Evolutionary conservation across 805 yeast genomes (phyloP).

Genomic region (Candida railenensis): DNA sequence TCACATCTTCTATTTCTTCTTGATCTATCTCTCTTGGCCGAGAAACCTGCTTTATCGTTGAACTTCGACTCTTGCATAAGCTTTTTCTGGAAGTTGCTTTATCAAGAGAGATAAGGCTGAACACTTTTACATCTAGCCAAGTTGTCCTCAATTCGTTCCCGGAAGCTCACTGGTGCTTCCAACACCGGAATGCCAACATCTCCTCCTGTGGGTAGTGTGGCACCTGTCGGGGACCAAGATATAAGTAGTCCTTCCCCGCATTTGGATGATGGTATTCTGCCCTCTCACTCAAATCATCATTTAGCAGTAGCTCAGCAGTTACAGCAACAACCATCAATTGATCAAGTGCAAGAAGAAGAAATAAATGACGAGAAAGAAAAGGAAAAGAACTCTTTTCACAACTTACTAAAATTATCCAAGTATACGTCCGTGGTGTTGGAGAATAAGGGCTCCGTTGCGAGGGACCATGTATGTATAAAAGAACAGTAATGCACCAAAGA

Average conservation of each 20-base stretch:
- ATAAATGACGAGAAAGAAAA: background rate
- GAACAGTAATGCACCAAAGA: background rate
- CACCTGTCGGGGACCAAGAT: background rate
- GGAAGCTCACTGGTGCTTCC: background rate
- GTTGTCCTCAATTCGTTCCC: background rate
- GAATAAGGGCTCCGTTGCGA: slow-evolving; percentile 34
- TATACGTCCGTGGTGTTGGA: slow-evolving; percentile 15
- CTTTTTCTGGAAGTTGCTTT: background rate
- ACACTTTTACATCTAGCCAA: background rate
- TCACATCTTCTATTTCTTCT: too few species aligned
- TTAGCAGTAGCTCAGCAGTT: background rate
- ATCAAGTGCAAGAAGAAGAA: background rate
- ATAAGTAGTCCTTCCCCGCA: background rate
- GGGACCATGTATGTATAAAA: slow-evolving; percentile 33
- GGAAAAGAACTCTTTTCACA: background rate
- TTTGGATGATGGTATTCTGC: background rate
- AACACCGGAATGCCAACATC: background rate
- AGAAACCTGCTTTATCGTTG: too few species aligned
- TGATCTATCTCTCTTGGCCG: too few species aligned
- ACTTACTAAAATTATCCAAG: background rate
- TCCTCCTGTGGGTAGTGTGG: background rate
- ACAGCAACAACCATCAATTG: background rate
- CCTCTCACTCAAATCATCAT: background rate
- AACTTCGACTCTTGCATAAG: too few species aligned
- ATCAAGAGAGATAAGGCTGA: background rate